Conservation (phyloP, 2,329 filamentous ascomycete genomes). For the Botrytis paeoniae region DNA sequence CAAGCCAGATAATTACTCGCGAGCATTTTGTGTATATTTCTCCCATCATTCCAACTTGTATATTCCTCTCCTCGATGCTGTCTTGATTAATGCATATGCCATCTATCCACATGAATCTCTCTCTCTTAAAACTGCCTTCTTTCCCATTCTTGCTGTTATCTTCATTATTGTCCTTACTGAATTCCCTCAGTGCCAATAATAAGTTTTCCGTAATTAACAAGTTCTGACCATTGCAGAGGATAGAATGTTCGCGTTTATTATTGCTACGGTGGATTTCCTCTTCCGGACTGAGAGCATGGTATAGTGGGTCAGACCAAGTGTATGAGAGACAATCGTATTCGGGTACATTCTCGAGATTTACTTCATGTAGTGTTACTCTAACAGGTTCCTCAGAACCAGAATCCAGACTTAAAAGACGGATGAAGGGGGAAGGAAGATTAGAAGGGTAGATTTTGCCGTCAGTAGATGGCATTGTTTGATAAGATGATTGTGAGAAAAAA, state of each 20-base stretch:
- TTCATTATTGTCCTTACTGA: neutral
- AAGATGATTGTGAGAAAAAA: neutral
- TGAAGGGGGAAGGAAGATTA: neutral
- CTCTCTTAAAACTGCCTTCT: neutral
- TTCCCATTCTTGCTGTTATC: neutral
- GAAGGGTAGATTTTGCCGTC: neutral
- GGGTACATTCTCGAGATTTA: neutral
- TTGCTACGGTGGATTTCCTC: constrained; percentile 3
- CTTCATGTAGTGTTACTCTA: constrained; percentile 1
- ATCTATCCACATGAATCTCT: constrained; percentile 23
- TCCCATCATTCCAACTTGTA: constrained; percentile 24
- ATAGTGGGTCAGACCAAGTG: constrained; percentile 20
- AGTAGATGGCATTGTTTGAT: neutral
- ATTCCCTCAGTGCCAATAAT: neutral
- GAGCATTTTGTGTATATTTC: constrained; percentile 20
- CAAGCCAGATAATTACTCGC: constrained; percentile 23
- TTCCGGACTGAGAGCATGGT: constrained; percentile 6
- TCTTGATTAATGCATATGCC: constrained; percentile 25
- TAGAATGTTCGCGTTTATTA: neutral
- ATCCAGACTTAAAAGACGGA: constrained; percentile 9
- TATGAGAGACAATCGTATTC: constrained; percentile 20
- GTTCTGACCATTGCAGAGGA: constrained; percentile 1
- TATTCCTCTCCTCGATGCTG: constrained; percentile 13
- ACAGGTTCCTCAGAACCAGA: constrained; percentile 7
- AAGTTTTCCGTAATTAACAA: constrained; percentile 4